A percentile compares a stretch with the other conserved stretches of the same genome.
phyloP scores from a whole-genome alignment of 225 moss, liverwort and hornwort genomes.

The Anthoceros angustus region DNA sequence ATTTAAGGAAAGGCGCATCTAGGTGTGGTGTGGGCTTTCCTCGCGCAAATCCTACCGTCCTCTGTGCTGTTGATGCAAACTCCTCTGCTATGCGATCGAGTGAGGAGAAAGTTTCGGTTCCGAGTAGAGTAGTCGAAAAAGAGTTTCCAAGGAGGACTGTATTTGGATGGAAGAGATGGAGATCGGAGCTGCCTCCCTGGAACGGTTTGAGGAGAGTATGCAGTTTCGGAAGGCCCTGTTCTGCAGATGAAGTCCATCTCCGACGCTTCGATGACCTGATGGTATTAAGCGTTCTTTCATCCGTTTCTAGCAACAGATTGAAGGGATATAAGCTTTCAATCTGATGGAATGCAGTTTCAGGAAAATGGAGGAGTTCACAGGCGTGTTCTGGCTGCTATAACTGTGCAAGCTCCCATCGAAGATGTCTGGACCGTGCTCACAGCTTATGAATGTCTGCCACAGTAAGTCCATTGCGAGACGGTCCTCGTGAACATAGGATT shows the following conservation, averaged over 20 bases:
- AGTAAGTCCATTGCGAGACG: constrained; percentile 22
- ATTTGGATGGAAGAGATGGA: neutral
- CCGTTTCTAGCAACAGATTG: neutral
- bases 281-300: constrained; percentile 13
- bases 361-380: constrained; percentile 88
- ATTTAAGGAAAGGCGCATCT: constrained; percentile 14
- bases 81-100: too few species aligned
- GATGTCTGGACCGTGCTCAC: constrained; percentile 81
- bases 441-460: constrained; percentile 69
- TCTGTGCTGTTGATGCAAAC: neutral
- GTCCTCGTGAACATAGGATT: neutral
- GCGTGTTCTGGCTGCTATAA: constrained; percentile 79
- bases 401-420: constrained; percentile 64
- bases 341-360: constrained; percentile 20
- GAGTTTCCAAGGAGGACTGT: neutral
- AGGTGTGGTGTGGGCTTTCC: neutral
- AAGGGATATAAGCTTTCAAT: neutral
- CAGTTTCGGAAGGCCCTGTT: constrained; percentile 46
- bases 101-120: too few species aligned
- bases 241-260: constrained; percentile 90
- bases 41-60: neutral
- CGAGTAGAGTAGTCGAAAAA: too few species aligned
- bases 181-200: constrained; percentile 18
- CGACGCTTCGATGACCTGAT: constrained; percentile 85
- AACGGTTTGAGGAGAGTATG: constrained; percentile 29